phyloP scores from a whole-genome alignment of 2,329 filamentous ascomycete genomes.

The Cladobotryum mycophilum region DNA sequence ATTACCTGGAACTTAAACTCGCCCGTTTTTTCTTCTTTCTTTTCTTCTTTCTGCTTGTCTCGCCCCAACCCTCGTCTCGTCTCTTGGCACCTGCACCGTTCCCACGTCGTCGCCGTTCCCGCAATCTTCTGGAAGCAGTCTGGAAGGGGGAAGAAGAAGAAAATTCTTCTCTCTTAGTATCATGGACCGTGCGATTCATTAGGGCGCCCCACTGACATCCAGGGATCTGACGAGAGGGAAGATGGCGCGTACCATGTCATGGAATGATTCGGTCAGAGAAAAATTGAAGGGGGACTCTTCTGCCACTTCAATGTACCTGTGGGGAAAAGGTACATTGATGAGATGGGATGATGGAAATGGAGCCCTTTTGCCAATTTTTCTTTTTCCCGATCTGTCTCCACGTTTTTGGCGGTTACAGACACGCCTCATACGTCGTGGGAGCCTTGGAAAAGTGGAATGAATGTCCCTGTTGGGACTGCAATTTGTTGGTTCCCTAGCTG shows the following conservation, averaged over 20 bases:
- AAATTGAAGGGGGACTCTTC: neutral
- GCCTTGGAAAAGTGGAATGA: neutral
- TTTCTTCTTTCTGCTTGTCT: neutral
- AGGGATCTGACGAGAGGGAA: too few relatives aligned
- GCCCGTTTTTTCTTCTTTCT: neutral
- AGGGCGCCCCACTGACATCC: neutral
- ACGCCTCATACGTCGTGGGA: neutral
- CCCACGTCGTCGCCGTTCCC: neutral
- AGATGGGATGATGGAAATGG: too few relatives aligned
- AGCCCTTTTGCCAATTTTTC: neutral
- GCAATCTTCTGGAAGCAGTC: neutral
- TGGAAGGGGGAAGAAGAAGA: neutral
- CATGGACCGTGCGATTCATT: neutral
- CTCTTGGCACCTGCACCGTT: neutral
- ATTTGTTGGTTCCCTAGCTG: too few relatives aligned
- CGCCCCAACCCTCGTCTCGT: neutral
- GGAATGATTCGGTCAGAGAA: neutral
- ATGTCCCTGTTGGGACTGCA: neutral
- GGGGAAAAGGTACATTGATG: neutral
- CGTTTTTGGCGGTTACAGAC: neutral
- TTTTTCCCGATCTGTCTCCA: neutral
- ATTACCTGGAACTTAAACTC: too few relatives aligned
- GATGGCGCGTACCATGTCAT: too few relatives aligned
- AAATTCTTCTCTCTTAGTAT: neutral
- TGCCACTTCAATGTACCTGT: neutral